phyloP scores from a whole-genome alignment of 208 protist species.

The Acanthamoeba royreba region DNA sequence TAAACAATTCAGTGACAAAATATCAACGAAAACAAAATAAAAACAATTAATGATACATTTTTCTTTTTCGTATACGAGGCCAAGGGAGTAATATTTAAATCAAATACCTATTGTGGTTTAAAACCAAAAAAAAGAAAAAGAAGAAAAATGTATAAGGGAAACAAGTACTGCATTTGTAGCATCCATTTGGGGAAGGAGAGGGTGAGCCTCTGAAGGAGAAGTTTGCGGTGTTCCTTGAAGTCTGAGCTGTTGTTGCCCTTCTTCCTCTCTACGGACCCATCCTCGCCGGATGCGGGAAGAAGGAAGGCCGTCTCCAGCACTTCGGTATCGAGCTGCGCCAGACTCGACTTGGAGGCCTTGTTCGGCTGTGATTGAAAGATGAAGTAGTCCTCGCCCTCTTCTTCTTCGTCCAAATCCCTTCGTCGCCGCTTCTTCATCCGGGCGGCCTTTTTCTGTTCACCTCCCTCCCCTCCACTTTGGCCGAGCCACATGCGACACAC shows the following conservation, averaged over 20 bases:
- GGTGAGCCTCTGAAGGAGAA: not conserved
- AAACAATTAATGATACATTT: too few species aligned
- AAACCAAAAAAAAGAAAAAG: too few species aligned
- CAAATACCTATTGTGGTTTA: too few species aligned
- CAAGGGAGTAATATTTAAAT: too few species aligned
- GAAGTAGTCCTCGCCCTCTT: conserved; percentile 23
- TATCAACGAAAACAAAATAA: too few species aligned
- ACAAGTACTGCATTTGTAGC: not conserved
- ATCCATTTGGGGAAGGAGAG: conserved; percentile 22
- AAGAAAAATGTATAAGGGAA: too few species aligned
- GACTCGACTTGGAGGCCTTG: not conserved
- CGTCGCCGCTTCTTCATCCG: too few species aligned
- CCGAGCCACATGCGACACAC: not conserved
- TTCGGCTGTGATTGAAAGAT: not conserved
- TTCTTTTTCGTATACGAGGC: too few species aligned
- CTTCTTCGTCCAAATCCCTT: not conserved
- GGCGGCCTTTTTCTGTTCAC: not conserved
- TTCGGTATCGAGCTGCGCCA: not conserved
- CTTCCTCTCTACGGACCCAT: not conserved
- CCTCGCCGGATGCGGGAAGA: too few species aligned
- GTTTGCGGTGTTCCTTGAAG: not conserved
- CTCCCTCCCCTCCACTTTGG: too few species aligned
- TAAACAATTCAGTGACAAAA: not conserved
- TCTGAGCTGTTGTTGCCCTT: not conserved
- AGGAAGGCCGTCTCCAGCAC: not conserved